Percentiles rank a stretch among this genome's conserved stretches.
Evolutionary conservation across 192 early-diverging fungal species (phyloP).

Genomic region (Phycomyces blakesleeanus): DNA sequence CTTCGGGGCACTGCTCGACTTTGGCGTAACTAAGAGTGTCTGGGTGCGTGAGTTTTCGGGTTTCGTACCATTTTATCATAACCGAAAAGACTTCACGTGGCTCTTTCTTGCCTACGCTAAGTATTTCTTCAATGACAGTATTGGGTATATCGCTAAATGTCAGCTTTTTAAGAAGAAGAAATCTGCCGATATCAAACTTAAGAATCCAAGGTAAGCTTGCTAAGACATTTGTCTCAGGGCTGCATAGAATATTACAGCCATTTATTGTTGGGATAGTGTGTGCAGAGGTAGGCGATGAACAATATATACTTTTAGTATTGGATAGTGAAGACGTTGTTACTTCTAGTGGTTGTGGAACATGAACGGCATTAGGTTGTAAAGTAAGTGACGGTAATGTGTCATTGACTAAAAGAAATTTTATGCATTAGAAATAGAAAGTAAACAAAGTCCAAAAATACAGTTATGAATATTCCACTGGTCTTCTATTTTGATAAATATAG

Average conservation of each 20-base stretch:
- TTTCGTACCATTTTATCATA: background rate
- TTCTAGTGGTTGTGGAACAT: too few species aligned
- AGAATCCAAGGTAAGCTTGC: background rate
- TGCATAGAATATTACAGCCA: background rate
- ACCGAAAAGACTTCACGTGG: background rate
- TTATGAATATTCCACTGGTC: too few species aligned
- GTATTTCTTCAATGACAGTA: background rate
- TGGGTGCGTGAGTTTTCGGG: background rate
- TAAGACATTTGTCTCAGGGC: background rate
- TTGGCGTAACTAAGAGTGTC: background rate
- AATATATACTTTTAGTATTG: too few species aligned
- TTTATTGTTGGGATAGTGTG: too few species aligned
- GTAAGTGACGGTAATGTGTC: too few species aligned
- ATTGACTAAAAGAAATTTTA: too few species aligned
- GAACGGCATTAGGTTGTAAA: too few species aligned
- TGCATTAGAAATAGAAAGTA: too few species aligned
- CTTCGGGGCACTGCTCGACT: background rate
- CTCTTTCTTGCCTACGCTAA: background rate
- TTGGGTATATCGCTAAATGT: background rate
- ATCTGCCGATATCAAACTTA: background rate
- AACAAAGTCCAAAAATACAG: too few species aligned
- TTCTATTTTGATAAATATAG: too few species aligned
- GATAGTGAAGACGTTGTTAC: too few species aligned
- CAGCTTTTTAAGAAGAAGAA: background rate
- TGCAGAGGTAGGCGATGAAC: too few species aligned